phyloP scores from a whole-genome alignment of 805 yeast species.

The Spathaspora passalidarum region DNA sequence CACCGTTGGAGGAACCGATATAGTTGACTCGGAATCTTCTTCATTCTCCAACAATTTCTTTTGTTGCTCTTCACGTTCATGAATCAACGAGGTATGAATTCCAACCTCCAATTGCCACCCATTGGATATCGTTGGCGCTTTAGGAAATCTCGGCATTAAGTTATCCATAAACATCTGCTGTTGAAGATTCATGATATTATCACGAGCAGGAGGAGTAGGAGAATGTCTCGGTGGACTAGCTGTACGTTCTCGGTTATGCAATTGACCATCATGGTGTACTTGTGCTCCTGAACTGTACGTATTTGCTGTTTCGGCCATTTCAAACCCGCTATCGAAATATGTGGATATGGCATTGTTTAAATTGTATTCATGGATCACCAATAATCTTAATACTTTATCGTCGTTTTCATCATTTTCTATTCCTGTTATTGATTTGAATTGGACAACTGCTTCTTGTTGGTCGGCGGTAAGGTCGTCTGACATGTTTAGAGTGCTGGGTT shows the following conservation, averaged over 20 bases:
- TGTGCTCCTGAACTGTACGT: conserved; percentile 11
- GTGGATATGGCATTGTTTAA: conserved; percentile 59
- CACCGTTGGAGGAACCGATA: neutral
- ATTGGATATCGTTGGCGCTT: conserved; percentile 37
- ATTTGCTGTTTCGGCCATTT: conserved; percentile 12
- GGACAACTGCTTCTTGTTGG: conserved; percentile 9
- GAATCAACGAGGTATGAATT: conserved; percentile 28
- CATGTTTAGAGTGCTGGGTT: neutral
- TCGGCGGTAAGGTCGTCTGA: neutral
- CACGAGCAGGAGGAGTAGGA: neutral
- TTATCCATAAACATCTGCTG: conserved; percentile 19
- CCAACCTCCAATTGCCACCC: conserved; percentile 45
- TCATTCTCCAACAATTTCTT: conserved; percentile 2
- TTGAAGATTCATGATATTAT: conserved; percentile 20
- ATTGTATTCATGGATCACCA: conserved; percentile 56
- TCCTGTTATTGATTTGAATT: conserved; percentile 20
- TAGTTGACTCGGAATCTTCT: neutral
- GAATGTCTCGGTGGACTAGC: conserved; percentile 5
- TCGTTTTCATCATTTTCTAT: conserved; percentile 40
- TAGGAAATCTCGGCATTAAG: conserved; percentile 36
- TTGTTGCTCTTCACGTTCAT: conserved; percentile 8
- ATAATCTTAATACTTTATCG: conserved; percentile 43
- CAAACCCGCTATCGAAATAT: conserved; percentile 54
- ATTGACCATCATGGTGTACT: conserved; percentile 20
- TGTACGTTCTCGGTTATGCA: conserved; percentile 7